Conservation (phyloP, 23 red algal genomes). For the Cyanidioschyzon merolae region DNA sequence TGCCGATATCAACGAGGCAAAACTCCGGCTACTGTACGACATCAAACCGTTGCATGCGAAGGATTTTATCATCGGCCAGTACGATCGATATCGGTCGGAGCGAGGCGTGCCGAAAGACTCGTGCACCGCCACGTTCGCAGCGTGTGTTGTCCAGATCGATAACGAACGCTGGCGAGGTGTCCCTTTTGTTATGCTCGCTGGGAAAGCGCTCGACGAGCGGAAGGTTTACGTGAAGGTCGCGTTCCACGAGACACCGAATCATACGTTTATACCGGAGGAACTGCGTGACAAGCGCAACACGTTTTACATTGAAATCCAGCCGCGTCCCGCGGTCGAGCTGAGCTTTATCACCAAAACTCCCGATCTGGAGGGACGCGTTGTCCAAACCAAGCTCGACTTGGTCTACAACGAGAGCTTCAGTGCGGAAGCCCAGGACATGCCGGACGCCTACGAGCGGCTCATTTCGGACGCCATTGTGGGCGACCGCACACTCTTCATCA, state of each 20-base stretch:
- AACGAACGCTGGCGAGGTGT: slow-evolving; percentile 92
- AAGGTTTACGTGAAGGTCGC: slow-evolving; percentile 50
- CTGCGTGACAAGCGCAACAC: slow-evolving; percentile 2
- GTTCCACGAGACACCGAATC: background rate
- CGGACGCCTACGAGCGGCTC: slow-evolving; percentile 92
- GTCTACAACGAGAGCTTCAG: slow-evolving; percentile 23
- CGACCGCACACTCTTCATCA: slow-evolving; percentile 85
- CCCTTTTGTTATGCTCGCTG: slow-evolving; percentile 90
- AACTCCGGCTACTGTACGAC: slow-evolving; percentile 63
- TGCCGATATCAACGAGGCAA: slow-evolving; percentile 83
- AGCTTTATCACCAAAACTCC: slow-evolving; percentile 13
- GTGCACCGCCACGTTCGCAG: slow-evolving; percentile 67
- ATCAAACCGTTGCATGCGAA: slow-evolving; percentile 50
- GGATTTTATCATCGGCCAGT: slow-evolving; percentile 86
- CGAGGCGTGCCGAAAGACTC: slow-evolving; percentile 59
- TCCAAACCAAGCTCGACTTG: slow-evolving; percentile 21
- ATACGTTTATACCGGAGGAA: background rate
- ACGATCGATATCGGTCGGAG: slow-evolving; percentile 54
- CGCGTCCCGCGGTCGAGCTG: slow-evolving; percentile 13
- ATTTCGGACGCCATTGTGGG: slow-evolving; percentile 88
- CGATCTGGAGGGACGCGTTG: background rate
- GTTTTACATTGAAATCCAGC: slow-evolving; percentile 7
- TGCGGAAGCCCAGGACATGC: slow-evolving; percentile 87
- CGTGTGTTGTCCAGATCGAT: slow-evolving; percentile 74
- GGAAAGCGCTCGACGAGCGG: slow-evolving; percentile 90